A percentile compares a stretch with the other conserved stretches of the same genome.
These are phyloP conservation scores for Arthrobotrys iridis DNA, from an alignment of 2,329 filamentous ascomycete species.

Conservation along the genomic window DNA sequence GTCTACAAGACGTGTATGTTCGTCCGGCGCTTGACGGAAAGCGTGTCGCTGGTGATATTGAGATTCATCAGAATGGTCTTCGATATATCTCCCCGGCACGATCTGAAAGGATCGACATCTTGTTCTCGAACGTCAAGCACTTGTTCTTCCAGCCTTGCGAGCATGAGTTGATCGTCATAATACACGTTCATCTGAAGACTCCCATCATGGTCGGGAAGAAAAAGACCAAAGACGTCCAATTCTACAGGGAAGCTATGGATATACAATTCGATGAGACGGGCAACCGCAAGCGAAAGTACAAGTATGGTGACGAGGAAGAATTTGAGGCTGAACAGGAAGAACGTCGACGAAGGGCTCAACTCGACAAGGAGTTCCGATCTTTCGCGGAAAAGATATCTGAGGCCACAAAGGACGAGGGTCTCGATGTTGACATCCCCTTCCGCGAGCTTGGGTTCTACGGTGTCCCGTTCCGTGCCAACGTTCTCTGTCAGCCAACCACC, in stretches of 20 bases:
- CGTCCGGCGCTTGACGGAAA: constrained; percentile 96
- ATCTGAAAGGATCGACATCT: constrained; percentile 84
- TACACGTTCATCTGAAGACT: constrained; percentile 97
- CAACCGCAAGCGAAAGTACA: constrained; percentile 96
- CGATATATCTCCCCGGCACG: constrained; percentile 86
- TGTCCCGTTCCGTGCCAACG: constrained; percentile 94
- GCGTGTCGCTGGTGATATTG: constrained; percentile 91
- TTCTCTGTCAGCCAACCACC: constrained; percentile 93
- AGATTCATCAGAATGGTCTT: constrained; percentile 99
- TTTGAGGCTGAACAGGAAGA: constrained; percentile 99
- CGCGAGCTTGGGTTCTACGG: constrained; percentile 96
- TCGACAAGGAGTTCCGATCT: constrained; percentile 93
- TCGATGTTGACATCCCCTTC: constrained; percentile 91
- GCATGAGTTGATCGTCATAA: constrained; percentile 95
- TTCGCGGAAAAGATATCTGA: constrained; percentile 98
- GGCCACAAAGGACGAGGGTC: constrained; percentile 86
- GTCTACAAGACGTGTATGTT: constrained; percentile 93
- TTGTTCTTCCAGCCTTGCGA: constrained; percentile 98
- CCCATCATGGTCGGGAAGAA: constrained; percentile 98
- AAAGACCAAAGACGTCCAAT: constrained; percentile 98
- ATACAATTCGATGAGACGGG: constrained; percentile 99
- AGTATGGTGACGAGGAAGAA: constrained; percentile 97
- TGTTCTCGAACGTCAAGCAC: constrained; percentile 98
- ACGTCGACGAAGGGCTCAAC: constrained; percentile 84
- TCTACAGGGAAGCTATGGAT: constrained; percentile 96